A percentile compares a stretch with the other conserved stretches of the same genome.
These are phyloP conservation scores for Geotrichum ghanense DNA, from an alignment of 805 yeast species.

Conservation along the genomic window DNA sequence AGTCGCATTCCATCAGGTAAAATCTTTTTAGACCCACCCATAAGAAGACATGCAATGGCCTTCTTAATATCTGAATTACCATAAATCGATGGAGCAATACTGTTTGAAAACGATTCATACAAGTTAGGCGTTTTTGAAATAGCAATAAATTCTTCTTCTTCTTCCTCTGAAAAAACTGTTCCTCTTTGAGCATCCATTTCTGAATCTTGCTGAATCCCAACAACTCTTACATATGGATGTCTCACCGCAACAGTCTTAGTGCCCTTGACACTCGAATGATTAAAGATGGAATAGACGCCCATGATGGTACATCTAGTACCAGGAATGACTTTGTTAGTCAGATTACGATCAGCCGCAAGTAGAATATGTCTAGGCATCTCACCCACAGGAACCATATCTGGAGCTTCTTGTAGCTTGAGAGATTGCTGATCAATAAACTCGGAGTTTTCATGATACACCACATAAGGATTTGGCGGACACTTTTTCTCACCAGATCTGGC, in stretches of 20 bases:
- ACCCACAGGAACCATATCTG: slow-evolving; percentile 98
- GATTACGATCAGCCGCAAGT: slow-evolving; percentile 76
- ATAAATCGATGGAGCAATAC: slow-evolving; percentile 94
- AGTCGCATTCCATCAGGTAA: slow-evolving; percentile 94
- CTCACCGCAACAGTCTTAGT: slow-evolving; percentile 71
- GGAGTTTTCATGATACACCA: slow-evolving; percentile 87
- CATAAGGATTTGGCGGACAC: slow-evolving; percentile 90
- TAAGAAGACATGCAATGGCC: slow-evolving; percentile 79
- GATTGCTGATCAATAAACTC: slow-evolving; percentile 92
- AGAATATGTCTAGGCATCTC: slow-evolving; percentile 94
- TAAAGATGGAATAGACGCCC: slow-evolving; percentile 89
- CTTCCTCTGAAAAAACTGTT: slow-evolving; percentile 72
- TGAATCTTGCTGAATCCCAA: slow-evolving; percentile 80
- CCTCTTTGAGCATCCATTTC: slow-evolving; percentile 55
- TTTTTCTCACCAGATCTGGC: slow-evolving; percentile 34
- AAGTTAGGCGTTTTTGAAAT: slow-evolving; percentile 75
- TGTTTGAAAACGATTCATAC: slow-evolving; percentile 71
- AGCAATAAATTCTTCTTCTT: slow-evolving; percentile 80
- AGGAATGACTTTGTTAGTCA: slow-evolving; percentile 86
- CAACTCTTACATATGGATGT: slow-evolving; percentile 77
- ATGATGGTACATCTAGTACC: slow-evolving; percentile 88
- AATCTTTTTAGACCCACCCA: slow-evolving; percentile 90
- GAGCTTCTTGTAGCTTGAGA: slow-evolving; percentile 89
- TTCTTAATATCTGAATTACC: slow-evolving; percentile 90
- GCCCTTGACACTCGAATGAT: slow-evolving; percentile 45